These are phyloP conservation scores for Fusarium newnesense DNA, from an alignment of 2,329 filamentous ascomycete species.

Conservation along the genomic window DNA sequence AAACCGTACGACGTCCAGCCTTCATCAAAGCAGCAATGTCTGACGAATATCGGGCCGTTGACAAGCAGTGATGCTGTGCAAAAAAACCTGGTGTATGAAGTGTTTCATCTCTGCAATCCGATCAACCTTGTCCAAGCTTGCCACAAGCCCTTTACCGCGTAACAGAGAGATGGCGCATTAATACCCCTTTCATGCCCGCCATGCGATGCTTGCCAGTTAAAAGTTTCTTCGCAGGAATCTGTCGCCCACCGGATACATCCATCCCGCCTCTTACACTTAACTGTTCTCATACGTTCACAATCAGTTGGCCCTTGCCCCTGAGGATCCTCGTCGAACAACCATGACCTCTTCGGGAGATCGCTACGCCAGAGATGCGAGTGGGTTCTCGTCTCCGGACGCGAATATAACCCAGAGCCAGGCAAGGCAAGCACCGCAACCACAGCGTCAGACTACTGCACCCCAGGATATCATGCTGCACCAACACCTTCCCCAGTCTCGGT, in stretches of 20 bases:
- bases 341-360: constrained; percentile 2
- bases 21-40: not conserved
- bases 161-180: not conserved
- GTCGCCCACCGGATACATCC: too few species aligned
- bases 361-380: not conserved
- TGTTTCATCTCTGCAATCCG: constrained; percentile 6
- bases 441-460: not conserved
- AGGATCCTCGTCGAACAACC: not conserved
- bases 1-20: not conserved
- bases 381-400: not conserved
- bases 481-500: not conserved
- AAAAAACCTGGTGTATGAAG: not conserved
- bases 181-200: not conserved
- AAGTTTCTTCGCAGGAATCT: not conserved
- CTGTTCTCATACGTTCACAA: not conserved
- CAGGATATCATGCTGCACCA: not conserved
- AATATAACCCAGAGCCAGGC: not conserved
- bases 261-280: not conserved
- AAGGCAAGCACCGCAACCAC: not conserved
- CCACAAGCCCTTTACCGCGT: not conserved
- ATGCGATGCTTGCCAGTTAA: not conserved
- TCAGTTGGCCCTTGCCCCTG: not conserved
- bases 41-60: not conserved
- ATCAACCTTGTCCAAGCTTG: constrained; percentile 5
- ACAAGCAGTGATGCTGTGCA: not conserved